Evolutionary conservation across 2,329 filamentous ascomycete genomes (phyloP), one percentile per base, ranked within the genome.

Genomic region (Fusarium verrucosum): DNA sequence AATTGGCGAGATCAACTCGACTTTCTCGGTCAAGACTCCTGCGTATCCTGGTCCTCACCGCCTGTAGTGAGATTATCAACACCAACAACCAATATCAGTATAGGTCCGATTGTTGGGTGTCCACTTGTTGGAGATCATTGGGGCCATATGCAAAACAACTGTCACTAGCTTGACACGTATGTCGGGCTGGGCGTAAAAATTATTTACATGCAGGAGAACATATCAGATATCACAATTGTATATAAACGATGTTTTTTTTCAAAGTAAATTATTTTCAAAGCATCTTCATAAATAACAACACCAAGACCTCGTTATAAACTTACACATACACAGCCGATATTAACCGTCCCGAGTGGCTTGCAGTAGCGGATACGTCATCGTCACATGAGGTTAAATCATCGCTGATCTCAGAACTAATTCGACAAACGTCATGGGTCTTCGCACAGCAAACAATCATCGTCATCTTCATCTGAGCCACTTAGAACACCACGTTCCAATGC

Each of bases 1-100:
- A 68, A 85, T 84, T 80, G 86, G 86, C n/a, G 84, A 88, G 65
- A 83, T 88, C 68, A 84, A 81, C 6, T 84, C 83, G 17, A 88
- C 63, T 20, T 62, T 52, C 30, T 49, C 57, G 36, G 55, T 58
- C 19, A 58, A 58, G 37, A 30, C 37, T 13, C 43, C 55, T 35
- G 53, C 53, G 10, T 40, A 28, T 37, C 56, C 55, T 37, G 53
- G 33, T 6, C 37, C 55, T 33, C 64, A 58, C 35, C 36, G 46
- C 32, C n/a, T 50, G 43, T 35, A 30, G 16, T 49, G 58, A 23
- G 47, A 53, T 19, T 37, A 53, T 13, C 58, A 59, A 32, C 49
- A 54, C 20, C 32, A 42, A 37, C 37, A n/a, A 40, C 28, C 47
- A 32, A 32, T 43, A 47, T 36, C 35, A 25, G 19, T 61, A 50